Percentiles rank a stretch among this genome's conserved stretches.
These are phyloP conservation scores for Blastomyces parvus DNA, from an alignment of 2,329 filamentous ascomycete genomes.

Conservation along the genomic window DNA sequence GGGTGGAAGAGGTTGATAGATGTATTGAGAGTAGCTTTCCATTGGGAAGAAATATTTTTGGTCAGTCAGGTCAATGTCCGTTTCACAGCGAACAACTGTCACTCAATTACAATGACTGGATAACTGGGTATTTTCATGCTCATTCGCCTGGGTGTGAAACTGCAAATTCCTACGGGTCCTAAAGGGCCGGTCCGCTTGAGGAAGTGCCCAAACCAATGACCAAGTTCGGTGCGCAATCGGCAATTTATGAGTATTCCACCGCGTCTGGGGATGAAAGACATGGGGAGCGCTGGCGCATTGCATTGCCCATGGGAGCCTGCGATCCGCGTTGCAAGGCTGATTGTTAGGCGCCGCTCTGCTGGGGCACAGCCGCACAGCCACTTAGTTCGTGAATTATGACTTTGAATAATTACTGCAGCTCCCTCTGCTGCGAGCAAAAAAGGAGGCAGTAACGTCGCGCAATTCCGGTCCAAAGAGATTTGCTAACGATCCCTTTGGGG, in stretches of 20 bases:
- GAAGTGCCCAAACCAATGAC: neutral
- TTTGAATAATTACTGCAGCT: no score
- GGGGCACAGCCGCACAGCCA: neutral
- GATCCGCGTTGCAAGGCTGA: neutral
- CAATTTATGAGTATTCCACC: neutral
- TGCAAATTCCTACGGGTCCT: no score
- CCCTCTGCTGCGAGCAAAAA: neutral
- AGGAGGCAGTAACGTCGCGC: no score
- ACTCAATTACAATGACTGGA: neutral
- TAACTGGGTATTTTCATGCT: neutral
- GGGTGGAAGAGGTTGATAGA: constrained; percentile 6
- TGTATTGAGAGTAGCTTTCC: neutral
- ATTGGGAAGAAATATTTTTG: neutral
- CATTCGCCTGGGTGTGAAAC: neutral
- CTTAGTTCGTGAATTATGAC: neutral
- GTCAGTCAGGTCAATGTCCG: neutral
- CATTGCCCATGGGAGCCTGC: neutral
- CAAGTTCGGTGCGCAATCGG: neutral
- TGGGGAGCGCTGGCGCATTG: neutral
- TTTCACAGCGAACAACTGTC: neutral
- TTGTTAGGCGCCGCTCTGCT: neutral
- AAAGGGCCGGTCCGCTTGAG: neutral
- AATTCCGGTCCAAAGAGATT: neutral
- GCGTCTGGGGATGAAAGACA: neutral
- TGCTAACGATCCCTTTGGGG: neutral